phyloP scores from a whole-genome alignment of 2,329 filamentous ascomycete species.

The Claviceps capensis region DNA sequence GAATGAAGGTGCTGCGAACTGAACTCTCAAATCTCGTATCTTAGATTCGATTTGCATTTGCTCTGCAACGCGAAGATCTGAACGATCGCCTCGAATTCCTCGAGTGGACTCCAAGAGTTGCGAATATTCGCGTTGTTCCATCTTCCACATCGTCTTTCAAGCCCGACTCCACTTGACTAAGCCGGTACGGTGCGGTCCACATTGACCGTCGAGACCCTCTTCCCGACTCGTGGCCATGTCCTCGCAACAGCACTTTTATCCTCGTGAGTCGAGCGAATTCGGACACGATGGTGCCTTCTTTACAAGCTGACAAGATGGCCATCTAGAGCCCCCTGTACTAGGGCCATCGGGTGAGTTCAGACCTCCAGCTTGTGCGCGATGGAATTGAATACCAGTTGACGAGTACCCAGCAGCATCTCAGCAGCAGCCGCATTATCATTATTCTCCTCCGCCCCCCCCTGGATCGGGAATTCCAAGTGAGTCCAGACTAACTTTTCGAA shows the following conservation, averaged over 20 bases:
- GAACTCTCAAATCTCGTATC: no score
- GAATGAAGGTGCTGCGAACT: no score
- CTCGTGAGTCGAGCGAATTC: slow-evolving; percentile 23
- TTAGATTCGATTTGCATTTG: no score
- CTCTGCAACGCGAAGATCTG: no score
- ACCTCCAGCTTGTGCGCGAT: not conserved
- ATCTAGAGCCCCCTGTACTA: slow-evolving; percentile 7
- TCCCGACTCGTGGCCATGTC: slow-evolving; percentile 20
- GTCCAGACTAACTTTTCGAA: not conserved
- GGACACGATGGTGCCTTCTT: not conserved
- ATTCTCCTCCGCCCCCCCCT: not conserved
- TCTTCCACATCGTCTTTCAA: no score
- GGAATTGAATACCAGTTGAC: not conserved
- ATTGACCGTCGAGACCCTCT: not conserved
- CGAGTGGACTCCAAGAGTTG: no score
- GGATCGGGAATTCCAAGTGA: slow-evolving; percentile 13
- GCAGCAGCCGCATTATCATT: slow-evolving; percentile 9
- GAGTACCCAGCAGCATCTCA: slow-evolving; percentile 5
- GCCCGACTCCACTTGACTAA: no score
- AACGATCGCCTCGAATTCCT: no score
- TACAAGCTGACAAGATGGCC: not conserved
- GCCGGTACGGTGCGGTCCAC: no score
- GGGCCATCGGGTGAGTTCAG: slow-evolving; percentile 14
- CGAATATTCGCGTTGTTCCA: no score
- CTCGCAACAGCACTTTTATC: slow-evolving; percentile 29